Base-by-base conservation (phyloP, 345 rosid species). In the thale cress (Arabidopsis thaliana) region DNA sequence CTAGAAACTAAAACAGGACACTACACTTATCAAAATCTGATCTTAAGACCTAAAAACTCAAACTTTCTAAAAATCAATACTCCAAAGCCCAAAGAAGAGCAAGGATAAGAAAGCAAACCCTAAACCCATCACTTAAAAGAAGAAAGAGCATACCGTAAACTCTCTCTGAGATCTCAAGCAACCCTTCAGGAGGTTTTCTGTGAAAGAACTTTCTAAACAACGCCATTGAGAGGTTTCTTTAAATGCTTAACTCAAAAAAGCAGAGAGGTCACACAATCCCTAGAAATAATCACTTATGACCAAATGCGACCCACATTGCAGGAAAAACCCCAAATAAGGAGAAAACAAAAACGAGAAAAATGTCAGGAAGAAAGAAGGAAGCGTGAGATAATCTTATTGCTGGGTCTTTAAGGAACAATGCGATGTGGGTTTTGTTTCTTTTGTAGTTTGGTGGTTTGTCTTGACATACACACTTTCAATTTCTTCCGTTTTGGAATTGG, bases 141-240 rank as follows among this genome's bases (percentile, higher is more conserved):
- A 32, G 1, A 14, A 66, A 70, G 78, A 48, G 46, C 85, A 20
- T 88, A 91, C 97, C 97, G 65, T 86, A 87, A 76, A 88, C 83
- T 81, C 94, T 87, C 76, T 91, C 92, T 20, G 94, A 86, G 83
- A 91, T 87, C 88, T 91, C 97, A 73, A 87, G 63, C 45, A 91
- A 88, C 63, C 93, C 91, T 65, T 84, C 90, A 67, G 97, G 94
- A 40, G 93, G 92, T 59, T 87, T 88, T 77, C 86, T 77, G 30
- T 80, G 74, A 82, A 90, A 88, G 57, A 91, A 82, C 84, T 88
- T 91, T 71, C 89, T 86, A 48, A 91, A 85, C 81, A 88, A 78
- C 51, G 89, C 93, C 97, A 91, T 91, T 25, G 56, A 78, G 56
- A 78, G 45, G 44, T 57, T 60, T 73, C 81, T 51, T 72, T 33